Evolutionary conservation across 140 eudicot genomes (phyloP).

Genomic region (Cichorium intybus): DNA sequence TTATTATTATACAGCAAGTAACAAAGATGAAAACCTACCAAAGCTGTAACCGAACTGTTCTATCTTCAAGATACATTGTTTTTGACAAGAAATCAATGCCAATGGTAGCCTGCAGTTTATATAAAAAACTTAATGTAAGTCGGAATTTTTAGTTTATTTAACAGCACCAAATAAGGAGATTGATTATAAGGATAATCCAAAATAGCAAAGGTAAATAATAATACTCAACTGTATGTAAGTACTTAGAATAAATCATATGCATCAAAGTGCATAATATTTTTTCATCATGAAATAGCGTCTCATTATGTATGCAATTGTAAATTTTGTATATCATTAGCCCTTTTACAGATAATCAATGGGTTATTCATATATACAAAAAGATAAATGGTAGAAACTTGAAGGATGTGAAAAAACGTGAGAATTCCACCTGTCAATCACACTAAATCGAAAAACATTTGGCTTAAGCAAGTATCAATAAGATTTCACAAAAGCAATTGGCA

Average conservation of each 20-base stretch:
- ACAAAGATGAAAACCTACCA: conserved; percentile 40
- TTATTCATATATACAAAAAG: not conserved
- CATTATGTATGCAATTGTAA: not conserved
- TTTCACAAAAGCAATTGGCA: too few species aligned
- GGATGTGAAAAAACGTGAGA: too few species aligned
- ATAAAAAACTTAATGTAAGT: conserved; percentile 15
- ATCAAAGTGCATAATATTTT: too few species aligned
- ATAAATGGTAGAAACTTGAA: too few species aligned
- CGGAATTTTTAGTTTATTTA: not conserved
- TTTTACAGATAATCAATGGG: not conserved
- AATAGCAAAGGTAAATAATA: too few species aligned
- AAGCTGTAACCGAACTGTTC: conserved; percentile 84
- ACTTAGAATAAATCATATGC: too few species aligned
- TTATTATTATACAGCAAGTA: too few species aligned
- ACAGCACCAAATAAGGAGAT: not conserved
- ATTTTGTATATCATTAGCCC: not conserved
- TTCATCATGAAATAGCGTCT: not conserved
- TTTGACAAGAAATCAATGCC: conserved; percentile 83
- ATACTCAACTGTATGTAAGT: too few species aligned
- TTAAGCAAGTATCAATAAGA: too few species aligned
- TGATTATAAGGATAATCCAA: not conserved
- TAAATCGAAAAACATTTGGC: too few species aligned
- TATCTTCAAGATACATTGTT: conserved; percentile 87
- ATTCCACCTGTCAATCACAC: too few species aligned
- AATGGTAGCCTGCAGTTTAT: conserved; percentile 67